Evolutionary conservation across 1,284 basidiomycete genomes (phyloP), one percentile per base, ranked within the genome.

Genomic region (Melampsora larici-populina): DNA sequence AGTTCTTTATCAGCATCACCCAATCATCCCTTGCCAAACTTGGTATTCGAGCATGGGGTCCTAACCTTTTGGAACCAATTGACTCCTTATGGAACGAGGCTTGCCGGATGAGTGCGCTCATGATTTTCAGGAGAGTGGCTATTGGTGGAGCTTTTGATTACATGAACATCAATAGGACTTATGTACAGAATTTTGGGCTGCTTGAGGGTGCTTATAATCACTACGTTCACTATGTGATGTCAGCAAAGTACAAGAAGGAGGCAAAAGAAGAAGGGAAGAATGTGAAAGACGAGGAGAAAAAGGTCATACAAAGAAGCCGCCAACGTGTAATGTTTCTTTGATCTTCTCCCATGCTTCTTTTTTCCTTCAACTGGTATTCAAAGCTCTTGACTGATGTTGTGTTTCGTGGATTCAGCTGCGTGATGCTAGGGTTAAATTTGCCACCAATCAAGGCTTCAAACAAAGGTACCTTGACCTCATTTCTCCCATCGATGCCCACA

Each of bases 161-260:
- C 36, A 67, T 67, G 65, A 36, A 67, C 21, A 33, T 46, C 33
- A 67, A 67, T 26, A 40, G 21, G 33, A 29, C 65, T 18, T 67
- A 40, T 33, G 18, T 43, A 4, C 18, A 67, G 13, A 26, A 67
- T 43, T 29, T 40, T 43, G 31, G 33, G 17, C 26, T 67, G 31
- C 31, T 67, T 46, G 13, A 33, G 18, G 15, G 11, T 18, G 65
- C 40, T 36, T 67, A 67, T n/a, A 33, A 67, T 67, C 65, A 67
- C 31, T 67, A 67, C 43, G 65, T 67, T 4, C 65, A 67, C 31
- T 67, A 67, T 67, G 18, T 67, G 9, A 67, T 67, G 65, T 7
- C 40, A 3, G 31, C 40, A 40, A 18, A n/a, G 21, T 67, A 67
- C n/a, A 67, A 67, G 21, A 40, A 67, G 33, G 65, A 67, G 36